Base-by-base conservation (phyloP, 2,329 filamentous ascomycete species). In the Colletotrichum sp. region DNA sequence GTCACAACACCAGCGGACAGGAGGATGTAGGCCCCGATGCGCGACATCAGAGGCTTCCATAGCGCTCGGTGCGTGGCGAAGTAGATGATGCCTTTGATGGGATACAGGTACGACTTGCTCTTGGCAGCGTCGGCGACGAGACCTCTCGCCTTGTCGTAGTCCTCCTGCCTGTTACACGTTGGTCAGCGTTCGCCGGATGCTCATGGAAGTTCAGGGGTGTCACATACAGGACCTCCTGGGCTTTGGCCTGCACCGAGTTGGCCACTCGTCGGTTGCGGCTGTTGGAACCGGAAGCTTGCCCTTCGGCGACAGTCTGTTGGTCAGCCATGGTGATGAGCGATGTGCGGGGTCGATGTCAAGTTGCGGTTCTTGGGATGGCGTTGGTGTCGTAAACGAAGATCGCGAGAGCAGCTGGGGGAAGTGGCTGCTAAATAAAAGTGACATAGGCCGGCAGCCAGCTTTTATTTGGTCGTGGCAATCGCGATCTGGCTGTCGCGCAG, bases 51-150 rank as follows among this genome's bases (percentile, higher is more conserved):
- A 2, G 91, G 91, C 79, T 88, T 88, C 91, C 91, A 93, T 61
- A 93, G 82, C 8, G 87, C 83, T 18, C 86, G 86, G 78, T 93
- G 90, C 28, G 86, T 86, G 58, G 89, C 62, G 79, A 93, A 92
- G 83, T 93, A 93, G 80, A 89, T 79, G 68, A 93, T 90, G 4
- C 91, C 91, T 87, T 90, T 96, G 85, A 98, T 89, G 30, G 96
- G 96, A 85, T 98, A 98, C 77, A 97, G 67, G 64, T 79, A 79
- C 15, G 96, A 92, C 66, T 92, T 91, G 78, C 95, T 98, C 79
- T 89, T 91, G 67, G 93, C 91, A 36, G 95, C 94, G 80, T 95
- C 92, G 55, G 89, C 85, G 56, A 95, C 89, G 48, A 96, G 87
- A 18, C 85, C 84, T 78, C 88, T 91, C 71, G 94, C 90, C 77